Conservation (phyloP, 2,329 filamentous ascomycete genomes). For the Pestalotiopsis sp. region DNA sequence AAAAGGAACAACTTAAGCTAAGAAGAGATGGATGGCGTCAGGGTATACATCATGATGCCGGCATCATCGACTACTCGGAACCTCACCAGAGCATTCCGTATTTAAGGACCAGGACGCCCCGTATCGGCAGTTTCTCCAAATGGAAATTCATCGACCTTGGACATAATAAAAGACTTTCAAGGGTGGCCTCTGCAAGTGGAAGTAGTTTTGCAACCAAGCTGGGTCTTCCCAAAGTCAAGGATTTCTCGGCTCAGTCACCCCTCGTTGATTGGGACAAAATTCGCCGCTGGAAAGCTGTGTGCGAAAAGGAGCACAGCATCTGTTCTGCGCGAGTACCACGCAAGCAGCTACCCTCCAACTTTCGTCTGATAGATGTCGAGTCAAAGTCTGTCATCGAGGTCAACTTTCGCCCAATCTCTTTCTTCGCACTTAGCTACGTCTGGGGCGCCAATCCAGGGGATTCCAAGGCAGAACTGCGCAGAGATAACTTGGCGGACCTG, state of each 20-base stretch:
- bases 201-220: no score
- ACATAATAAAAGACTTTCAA: no score
- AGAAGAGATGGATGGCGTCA: neutral
- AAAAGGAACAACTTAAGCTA: neutral
- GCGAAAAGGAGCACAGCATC: neutral
- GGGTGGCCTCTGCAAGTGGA: no score
- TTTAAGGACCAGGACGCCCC: no score
- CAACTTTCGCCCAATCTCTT: neutral
- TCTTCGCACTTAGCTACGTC: neutral
- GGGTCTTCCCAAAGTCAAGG: neutral
- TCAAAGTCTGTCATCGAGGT: neutral
- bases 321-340: neutral
- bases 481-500: neutral
- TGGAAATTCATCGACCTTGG: accelerated
- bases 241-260: neutral
- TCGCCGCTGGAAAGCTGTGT: neutral
- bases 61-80: no score
- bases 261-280: neutral
- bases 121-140: no score
- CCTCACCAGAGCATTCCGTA: no score
- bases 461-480: no score
- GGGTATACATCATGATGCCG: neutral
- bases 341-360: neutral
- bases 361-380: neutral
- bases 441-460: neutral